Evolutionary conservation across 345 rosid genomes (phyloP).

Genomic region (Chamaenerion angustifolium): DNA sequence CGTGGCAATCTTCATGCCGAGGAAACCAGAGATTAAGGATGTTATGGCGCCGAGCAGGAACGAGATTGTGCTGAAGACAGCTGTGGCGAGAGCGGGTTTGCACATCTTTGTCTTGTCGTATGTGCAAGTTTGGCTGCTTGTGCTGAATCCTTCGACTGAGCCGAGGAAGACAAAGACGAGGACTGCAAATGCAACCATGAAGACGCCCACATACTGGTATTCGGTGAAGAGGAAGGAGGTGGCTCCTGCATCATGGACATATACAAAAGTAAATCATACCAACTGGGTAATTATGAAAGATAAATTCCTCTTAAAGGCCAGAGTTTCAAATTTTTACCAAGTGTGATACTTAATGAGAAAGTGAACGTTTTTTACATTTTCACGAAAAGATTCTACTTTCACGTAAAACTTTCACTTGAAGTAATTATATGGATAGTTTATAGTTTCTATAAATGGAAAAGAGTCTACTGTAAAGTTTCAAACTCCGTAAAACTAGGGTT

Average conservation of each 20-base stretch:
- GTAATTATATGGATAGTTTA: no score
- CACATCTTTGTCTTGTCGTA: conserved; percentile 39
- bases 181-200: conserved; percentile 44
- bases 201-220: conserved; percentile 45
- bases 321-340: no score
- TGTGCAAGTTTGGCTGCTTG: conserved; percentile 54
- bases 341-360: no score
- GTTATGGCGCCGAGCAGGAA: conserved; percentile 68
- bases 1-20: conserved; percentile 89
- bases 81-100: conserved; percentile 83
- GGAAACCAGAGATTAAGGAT: conserved; percentile 75
- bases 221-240: conserved; percentile 54
- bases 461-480: no score
- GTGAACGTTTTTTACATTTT: no score
- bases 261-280: not conserved
- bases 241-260: conserved; percentile 31
- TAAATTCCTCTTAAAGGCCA: no score
- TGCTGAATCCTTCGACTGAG: conserved; percentile 60
- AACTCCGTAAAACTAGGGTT: no score
- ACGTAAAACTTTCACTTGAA: no score
- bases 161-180: conserved; percentile 55
- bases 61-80: conserved; percentile 62
- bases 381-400: no score
- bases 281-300: not conserved
- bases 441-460: no score